Percentiles rank a stretch among this genome's conserved stretches.
phyloP scores from a whole-genome alignment of 768 basidiomycete genomes.

The Phlebiopsis flavidoalba region DNA sequence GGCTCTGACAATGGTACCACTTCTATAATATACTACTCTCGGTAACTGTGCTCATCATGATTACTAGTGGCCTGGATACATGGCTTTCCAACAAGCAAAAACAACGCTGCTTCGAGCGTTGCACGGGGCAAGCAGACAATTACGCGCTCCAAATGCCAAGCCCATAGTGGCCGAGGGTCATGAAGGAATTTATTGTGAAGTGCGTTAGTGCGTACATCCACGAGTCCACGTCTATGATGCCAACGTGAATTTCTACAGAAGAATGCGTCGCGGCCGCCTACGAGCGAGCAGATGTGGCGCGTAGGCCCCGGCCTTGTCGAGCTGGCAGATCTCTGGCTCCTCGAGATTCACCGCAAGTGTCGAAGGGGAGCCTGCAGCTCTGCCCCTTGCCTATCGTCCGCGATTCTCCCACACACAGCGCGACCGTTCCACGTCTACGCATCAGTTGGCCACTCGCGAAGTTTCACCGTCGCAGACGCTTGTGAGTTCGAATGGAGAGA shows the following conservation, averaged over 20 bases:
- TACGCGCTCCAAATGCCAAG: constrained; percentile 7
- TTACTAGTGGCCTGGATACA: constrained; percentile 11
- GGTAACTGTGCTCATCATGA: no score
- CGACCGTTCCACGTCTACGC: not conserved
- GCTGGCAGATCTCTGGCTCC: constrained; percentile 9
- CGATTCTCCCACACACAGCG: not conserved
- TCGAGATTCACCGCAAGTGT: constrained; percentile 11
- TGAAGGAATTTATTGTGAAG: constrained; percentile 11
- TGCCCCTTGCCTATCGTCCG: constrained; percentile 10
- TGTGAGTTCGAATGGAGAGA: no score
- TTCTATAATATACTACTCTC: no score
- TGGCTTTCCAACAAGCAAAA: constrained; percentile 9
- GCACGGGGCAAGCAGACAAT: constrained; percentile 8
- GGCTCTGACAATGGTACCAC: no score
- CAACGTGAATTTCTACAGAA: not conserved
- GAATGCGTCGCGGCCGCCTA: not conserved
- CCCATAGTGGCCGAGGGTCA: constrained; percentile 12
- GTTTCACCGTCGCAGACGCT: no score
- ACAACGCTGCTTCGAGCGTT: constrained; percentile 9
- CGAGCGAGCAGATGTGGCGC: constrained; percentile 9
- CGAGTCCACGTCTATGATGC: not conserved
- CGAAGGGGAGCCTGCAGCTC: constrained; percentile 13
- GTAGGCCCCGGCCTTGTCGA: constrained; percentile 5
- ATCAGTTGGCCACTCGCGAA: no score
- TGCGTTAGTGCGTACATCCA: not conserved